Evolutionary conservation across 2,329 filamentous ascomycete species (phyloP), one percentile per base, ranked within the genome.

Genomic region (Phaeosphaeriaceae sp.): DNA sequence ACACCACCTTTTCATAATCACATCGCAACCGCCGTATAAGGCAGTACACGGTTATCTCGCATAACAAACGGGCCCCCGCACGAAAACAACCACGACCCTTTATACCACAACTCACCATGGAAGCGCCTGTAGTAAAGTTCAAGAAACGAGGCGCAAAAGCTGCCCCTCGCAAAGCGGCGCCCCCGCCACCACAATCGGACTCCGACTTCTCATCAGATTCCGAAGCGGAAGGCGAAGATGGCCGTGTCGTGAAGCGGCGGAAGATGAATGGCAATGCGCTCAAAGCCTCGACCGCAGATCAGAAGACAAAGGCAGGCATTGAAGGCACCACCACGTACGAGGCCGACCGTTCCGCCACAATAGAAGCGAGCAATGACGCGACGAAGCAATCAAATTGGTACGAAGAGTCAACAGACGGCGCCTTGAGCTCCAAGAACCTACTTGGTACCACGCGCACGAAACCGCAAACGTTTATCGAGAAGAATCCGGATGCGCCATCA

Each of bases 351-450:
- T 84, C 81, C 56, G 78, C 87, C 22, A 83, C 84, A 63, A 87
- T 92, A 67, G 83, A 87, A 67, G 84, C 83, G 62, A 86, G 86
- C 69, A 94, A 94, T 76, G 93, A 97, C 75, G 94, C 95, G 20
- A 98, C 94, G 1, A 97, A 96, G 71, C 86, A 89, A 45, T 90
- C 86, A 55, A 91, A 96, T 75, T 97, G 93, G 93, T 95, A 90
- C 78, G 93, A 96, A 60, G 91, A 94, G 58, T 83, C 84, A n/a
- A 79, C 82, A 22, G 79, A 81, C 47, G 83, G 84, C 54, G 78
- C 81, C 4, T 63, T 83, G 45, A 80, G 74, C 64, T 73, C 79
- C 40, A 85, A 88, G 72, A 88, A 83, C 54, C 81, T 89, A 0
- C 80, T 89, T 19, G 88, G 86, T 10, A 87, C 81, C 33, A 86